A percentile compares a stretch with the other conserved stretches of the same genome.
These are phyloP conservation scores for Amylocarpus encephaloides DNA, from an alignment of 2,329 filamentous ascomycete species.

Conservation along the genomic window DNA sequence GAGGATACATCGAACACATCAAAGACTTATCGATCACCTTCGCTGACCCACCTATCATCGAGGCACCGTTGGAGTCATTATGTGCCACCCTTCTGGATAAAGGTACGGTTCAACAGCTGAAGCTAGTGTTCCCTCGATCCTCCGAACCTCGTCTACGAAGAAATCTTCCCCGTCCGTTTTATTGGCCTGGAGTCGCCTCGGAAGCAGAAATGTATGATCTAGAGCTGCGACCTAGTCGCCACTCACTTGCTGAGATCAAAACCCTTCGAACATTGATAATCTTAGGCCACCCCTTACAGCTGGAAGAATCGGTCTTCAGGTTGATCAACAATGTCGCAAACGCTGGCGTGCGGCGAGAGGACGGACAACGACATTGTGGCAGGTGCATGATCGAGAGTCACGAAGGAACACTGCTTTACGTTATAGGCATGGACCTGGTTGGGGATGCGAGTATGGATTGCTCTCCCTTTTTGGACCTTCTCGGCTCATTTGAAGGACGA, in stretches of 20 bases:
- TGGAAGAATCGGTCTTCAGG: constrained; percentile 13
- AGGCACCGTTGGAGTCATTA: not conserved
- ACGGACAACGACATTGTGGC: too few relatives aligned
- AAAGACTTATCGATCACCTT: not conserved
- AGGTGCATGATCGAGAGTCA: too few relatives aligned
- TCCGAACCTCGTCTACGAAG: too few relatives aligned
- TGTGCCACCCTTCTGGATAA: not conserved
- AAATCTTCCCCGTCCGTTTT: not conserved
- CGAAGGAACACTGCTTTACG: too few relatives aligned
- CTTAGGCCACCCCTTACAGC: constrained; percentile 3
- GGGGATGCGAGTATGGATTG: too few relatives aligned
- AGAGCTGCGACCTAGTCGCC: constrained; percentile 1
- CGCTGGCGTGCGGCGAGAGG: too few relatives aligned
- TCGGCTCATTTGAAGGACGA: too few relatives aligned
- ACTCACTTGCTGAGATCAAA: constrained; percentile 10
- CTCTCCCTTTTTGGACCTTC: too few relatives aligned
- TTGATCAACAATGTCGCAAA: not conserved
- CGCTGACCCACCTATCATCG: not conserved
- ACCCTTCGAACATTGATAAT: constrained; percentile 7
- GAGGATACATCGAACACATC: not conserved
- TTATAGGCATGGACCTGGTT: too few relatives aligned
- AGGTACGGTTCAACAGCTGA: not conserved
- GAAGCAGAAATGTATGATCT: constrained; percentile 6
- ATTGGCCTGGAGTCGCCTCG: not conserved
- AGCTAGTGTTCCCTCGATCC: not conserved